Evolutionary conservation across 2,329 filamentous ascomycete species (phyloP).

Genomic region (Fusarium sp.): DNA sequence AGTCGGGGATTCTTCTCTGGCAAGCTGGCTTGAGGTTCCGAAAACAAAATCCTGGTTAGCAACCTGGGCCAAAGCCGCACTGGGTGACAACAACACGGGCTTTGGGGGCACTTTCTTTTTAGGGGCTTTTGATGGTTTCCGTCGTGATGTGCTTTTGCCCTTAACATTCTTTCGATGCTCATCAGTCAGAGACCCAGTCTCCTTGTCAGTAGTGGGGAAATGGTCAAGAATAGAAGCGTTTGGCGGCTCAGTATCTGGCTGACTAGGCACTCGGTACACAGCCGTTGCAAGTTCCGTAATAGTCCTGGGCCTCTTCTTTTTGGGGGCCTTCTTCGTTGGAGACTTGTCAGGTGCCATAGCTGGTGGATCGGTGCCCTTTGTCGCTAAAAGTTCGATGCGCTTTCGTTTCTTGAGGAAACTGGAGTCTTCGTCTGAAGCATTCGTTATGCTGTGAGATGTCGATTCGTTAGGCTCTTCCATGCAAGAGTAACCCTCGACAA

Average conservation of each 20-base stretch:
- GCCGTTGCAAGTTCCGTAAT: slow-evolving; percentile 82
- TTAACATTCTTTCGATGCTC: slow-evolving; percentile 39
- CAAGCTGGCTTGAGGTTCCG: slow-evolving; percentile 86
- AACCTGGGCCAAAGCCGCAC: slow-evolving; percentile 71
- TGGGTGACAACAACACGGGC: slow-evolving; percentile 71
- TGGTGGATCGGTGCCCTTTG: slow-evolving; percentile 38
- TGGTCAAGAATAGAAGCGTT: slow-evolving; percentile 57
- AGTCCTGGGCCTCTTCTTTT: slow-evolving; percentile 79
- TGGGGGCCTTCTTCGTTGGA: slow-evolving; percentile 62
- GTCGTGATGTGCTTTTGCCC: slow-evolving; percentile 48
- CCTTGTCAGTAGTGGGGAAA: slow-evolving; percentile 39
- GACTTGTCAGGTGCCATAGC: slow-evolving; percentile 41
- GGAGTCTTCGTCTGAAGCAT: slow-evolving; percentile 41
- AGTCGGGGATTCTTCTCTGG: slow-evolving; percentile 74
- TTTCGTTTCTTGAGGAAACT: slow-evolving; percentile 63
- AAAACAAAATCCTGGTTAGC: slow-evolving; percentile 81
- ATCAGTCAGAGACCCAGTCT: not conserved
- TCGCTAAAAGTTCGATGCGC: slow-evolving; percentile 60
- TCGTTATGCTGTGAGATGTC: slow-evolving; percentile 12
- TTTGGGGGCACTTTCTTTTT: slow-evolving; percentile 56
- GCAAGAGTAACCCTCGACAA: slow-evolving; percentile 56
- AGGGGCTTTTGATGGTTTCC: slow-evolving; percentile 42
- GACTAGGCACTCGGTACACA: slow-evolving; percentile 60
- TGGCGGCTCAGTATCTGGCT: slow-evolving; percentile 44
- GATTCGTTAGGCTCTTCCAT: slow-evolving; percentile 40